phyloP scores from a whole-genome alignment of 495 filamentous ascomycete genomes.

The Bathelium albidoporum region DNA sequence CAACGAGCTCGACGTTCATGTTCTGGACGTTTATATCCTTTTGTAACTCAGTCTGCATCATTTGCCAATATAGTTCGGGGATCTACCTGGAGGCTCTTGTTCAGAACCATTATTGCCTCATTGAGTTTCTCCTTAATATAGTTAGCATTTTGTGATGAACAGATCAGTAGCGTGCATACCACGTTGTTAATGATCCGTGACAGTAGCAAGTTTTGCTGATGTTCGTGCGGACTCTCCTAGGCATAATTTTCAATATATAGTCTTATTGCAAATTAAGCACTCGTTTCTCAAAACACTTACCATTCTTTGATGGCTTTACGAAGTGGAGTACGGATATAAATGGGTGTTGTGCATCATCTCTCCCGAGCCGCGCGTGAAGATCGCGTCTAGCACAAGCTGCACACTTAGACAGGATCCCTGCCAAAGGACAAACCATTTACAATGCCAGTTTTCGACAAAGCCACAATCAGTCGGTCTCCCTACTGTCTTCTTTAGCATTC shows the following conservation, averaged over 20 bases:
- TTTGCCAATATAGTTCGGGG: background rate
- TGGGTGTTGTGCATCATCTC: background rate
- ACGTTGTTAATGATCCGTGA: constrained; percentile 96
- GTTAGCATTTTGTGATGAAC: background rate
- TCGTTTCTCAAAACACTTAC: background rate
- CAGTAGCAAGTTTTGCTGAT: constrained; percentile 87
- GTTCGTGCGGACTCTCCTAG: constrained; percentile 93
- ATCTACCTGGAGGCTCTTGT: constrained; percentile 74
- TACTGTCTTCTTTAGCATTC: too few relatives aligned
- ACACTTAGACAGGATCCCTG: background rate
- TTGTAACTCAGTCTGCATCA: background rate
- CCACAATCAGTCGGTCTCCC: background rate
- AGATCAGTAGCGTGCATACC: constrained; percentile 41
- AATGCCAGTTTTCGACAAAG: background rate
- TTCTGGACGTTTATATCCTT: constrained; percentile 97
- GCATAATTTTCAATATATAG: background rate
- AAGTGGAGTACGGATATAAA: background rate
- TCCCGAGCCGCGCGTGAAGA: background rate
- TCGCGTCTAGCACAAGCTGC: too few relatives aligned
- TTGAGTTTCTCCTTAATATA: constrained; percentile 83
- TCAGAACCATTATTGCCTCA: constrained; percentile 83
- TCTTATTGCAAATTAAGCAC: background rate
- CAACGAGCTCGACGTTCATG: constrained; percentile 95
- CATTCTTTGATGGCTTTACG: background rate
- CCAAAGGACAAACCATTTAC: background rate